These are phyloP conservation scores for Desmodesmus armatus DNA, from an alignment of 139 green algal species.

Conservation along the genomic window DNA sequence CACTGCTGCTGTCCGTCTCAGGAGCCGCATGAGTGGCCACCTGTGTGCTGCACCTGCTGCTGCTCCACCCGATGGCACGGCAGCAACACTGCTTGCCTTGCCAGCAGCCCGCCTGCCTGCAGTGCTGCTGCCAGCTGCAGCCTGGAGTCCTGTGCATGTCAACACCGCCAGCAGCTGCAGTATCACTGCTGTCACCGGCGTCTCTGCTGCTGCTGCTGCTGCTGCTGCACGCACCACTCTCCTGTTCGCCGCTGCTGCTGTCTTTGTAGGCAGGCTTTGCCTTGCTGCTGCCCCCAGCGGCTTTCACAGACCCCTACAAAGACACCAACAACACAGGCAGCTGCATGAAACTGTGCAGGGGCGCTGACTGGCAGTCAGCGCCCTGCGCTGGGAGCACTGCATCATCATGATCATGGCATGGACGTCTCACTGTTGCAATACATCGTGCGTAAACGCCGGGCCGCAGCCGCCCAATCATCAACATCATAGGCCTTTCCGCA, in stretches of 20 bases:
- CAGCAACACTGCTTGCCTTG: neutral
- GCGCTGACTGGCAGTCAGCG: no score
- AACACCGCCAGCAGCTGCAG: neutral
- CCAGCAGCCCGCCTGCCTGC: neutral
- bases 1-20: neutral
- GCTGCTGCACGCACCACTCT: neutral
- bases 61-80: neutral
- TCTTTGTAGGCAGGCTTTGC: no score
- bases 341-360: no score
- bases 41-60: neutral
- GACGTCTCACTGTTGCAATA: no score
- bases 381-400: no score
- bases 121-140: neutral
- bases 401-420: no score
- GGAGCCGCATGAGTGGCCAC: neutral
- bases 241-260: neutral
- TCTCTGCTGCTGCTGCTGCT: conserved; percentile 19
- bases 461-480: neutral
- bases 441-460: neutral
- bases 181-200: neutral
- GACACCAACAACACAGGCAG: no score
- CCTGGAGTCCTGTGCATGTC: neutral
- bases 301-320: no score
- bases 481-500: neutral
- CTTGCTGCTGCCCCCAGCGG: no score